Conservation (phyloP, 2,329 filamentous ascomycete species). For the Botrytis elliptica region DNA sequence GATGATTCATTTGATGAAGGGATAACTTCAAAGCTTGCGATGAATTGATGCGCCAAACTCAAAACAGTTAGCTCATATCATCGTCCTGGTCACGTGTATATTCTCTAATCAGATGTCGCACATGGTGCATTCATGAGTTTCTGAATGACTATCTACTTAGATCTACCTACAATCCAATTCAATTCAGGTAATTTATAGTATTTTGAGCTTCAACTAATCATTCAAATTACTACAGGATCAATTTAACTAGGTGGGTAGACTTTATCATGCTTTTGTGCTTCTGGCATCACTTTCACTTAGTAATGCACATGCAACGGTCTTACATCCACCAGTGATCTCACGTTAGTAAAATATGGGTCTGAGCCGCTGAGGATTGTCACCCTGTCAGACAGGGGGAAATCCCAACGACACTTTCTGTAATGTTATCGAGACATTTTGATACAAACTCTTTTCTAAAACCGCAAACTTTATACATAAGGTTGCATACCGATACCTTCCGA, state of each 20-base stretch:
- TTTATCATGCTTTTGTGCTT: not conserved
- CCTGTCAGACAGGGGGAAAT: not conserved
- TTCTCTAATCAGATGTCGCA: not conserved
- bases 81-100: accelerated
- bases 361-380: not conserved
- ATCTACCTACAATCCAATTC: not conserved
- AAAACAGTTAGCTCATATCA: not conserved
- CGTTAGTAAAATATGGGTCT: not conserved
- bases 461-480: not conserved
- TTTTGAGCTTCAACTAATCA: not conserved
- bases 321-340: not conserved
- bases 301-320: not conserved
- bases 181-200: not conserved
- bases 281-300: not conserved
- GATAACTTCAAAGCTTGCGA: not conserved
- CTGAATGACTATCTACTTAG: too few species aligned
- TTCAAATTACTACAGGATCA: not conserved
- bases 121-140: not conserved
- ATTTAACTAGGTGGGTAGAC: not conserved
- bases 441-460: not conserved
- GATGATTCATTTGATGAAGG: slow-evolving; percentile 5
- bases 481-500: not conserved
- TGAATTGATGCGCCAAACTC: not conserved
- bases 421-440: not conserved
- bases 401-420: not conserved